phyloP scores from a whole-genome alignment of 176 grass and related monocot species.

The Aegilops tauschii region DNA sequence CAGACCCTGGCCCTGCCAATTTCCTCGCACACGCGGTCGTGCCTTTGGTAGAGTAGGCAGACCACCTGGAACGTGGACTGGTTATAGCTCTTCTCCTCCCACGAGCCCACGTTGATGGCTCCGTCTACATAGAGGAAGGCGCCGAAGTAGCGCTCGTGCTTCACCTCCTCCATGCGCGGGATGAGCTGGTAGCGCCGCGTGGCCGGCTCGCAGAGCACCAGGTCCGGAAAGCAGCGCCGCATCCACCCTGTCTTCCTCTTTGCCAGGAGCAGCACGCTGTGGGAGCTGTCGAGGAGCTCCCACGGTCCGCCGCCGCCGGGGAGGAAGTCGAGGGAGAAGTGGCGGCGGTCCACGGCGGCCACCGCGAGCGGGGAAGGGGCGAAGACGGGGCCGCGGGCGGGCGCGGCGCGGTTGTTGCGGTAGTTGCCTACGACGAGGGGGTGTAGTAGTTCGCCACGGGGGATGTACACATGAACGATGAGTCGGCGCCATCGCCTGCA shows the following conservation, averaged over 20 bases:
- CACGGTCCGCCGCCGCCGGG: neutral
- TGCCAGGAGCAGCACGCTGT: neutral
- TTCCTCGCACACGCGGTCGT: neutral
- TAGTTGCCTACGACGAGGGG: too few species aligned
- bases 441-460: too few species aligned
- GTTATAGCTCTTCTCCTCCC: neutral
- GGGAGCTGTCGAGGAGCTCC: neutral
- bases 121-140: neutral
- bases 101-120: neutral
- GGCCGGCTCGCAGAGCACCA: constrained; percentile 19
- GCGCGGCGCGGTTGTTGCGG: too few species aligned
- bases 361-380: neutral
- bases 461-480: too few species aligned
- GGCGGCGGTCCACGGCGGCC: neutral
- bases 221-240: constrained; percentile 1
- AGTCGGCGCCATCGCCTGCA: too few species aligned
- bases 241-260: neutral
- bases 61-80: neutral
- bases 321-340: constrained; percentile 23
- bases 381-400: neutral
- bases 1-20: neutral
- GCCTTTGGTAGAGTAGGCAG: neutral
- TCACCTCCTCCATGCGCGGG: neutral
- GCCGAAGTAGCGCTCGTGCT: neutral
- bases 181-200: neutral